phyloP scores from a whole-genome alignment of 148 eudicot species.

The Chenopodium formosanum region DNA sequence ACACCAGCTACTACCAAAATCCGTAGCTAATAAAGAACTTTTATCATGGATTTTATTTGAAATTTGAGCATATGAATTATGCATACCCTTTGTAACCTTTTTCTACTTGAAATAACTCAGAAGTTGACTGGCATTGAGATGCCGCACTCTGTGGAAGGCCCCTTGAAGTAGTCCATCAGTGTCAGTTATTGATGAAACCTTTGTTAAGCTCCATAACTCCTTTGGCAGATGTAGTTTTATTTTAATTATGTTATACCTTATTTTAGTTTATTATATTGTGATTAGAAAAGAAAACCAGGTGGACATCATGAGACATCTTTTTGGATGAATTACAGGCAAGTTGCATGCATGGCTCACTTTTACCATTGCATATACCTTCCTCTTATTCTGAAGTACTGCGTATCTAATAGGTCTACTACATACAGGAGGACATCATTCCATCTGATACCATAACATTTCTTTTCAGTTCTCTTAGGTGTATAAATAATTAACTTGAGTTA shows the following conservation, averaged over 20 bases:
- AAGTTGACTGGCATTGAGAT: background rate
- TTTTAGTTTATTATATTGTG: too few relatives aligned
- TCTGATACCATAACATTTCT: conserved; percentile 2
- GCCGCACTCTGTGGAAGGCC: background rate
- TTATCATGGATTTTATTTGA: background rate
- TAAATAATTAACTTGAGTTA: background rate
- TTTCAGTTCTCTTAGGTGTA: background rate
- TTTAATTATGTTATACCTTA: too few relatives aligned
- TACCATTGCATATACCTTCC: background rate
- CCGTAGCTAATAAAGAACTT: background rate
- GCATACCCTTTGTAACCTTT: background rate
- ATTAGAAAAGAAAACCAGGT: too few relatives aligned
- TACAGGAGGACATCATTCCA: background rate
- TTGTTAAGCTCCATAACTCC: background rate
- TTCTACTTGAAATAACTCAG: background rate
- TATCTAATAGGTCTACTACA: background rate
- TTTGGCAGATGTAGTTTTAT: background rate
- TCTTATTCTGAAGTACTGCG: background rate
- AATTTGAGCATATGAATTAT: background rate
- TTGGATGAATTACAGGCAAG: too few relatives aligned
- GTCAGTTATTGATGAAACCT: background rate
- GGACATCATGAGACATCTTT: too few relatives aligned
- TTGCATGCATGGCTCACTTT: background rate
- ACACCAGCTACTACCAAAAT: background rate
- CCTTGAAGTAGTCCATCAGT: background rate